Percentiles rank a stretch among this genome's conserved stretches.
phyloP scores from a whole-genome alignment of 1,139 yeast species.

The Yamadazyma membranifaciens region DNA sequence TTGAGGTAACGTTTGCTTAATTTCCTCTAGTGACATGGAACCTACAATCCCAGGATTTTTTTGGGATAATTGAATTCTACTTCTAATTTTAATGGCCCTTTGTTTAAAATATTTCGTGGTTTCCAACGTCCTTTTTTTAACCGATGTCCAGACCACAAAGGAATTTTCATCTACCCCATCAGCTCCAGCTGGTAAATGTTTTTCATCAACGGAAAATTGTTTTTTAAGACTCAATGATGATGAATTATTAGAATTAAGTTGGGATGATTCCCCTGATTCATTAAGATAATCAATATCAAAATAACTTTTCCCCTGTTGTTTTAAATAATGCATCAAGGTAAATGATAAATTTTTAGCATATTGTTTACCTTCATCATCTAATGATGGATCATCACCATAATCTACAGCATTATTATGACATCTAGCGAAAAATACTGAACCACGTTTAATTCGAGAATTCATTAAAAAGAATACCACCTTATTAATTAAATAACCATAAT shows the following conservation, averaged over 20 bases:
- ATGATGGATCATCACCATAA: slow-evolving; percentile 60
- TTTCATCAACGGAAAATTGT: slow-evolving; percentile 24
- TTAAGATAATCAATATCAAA: slow-evolving; percentile 11
- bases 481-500: slow-evolving; percentile 83
- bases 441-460: slow-evolving; percentile 81
- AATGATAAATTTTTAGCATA: slow-evolving; percentile 49
- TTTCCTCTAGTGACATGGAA: slow-evolving; percentile 59
- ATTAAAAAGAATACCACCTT: slow-evolving; percentile 86
- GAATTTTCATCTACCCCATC: slow-evolving; percentile 49
- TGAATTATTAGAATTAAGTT: slow-evolving; percentile 8
- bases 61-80: slow-evolving; percentile 81
- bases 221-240: slow-evolving; percentile 13
- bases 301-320: slow-evolving; percentile 29
- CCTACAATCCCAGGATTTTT: slow-evolving; percentile 90
- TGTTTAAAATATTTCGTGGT: slow-evolving; percentile 69
- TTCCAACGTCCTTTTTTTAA: slow-evolving; percentile 78
- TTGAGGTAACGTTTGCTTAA: slow-evolving; percentile 58
- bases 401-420: slow-evolving; percentile 65
- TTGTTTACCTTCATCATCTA: slow-evolving; percentile 55
- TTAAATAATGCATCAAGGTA: slow-evolving; percentile 37
- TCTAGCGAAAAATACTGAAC: slow-evolving; percentile 86
- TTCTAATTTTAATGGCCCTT: slow-evolving; percentile 59
- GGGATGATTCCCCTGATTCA: slow-evolving; percentile 5
- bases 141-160: slow-evolving; percentile 90
- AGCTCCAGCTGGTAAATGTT: slow-evolving; percentile 49